Evolutionary conservation across 805 yeast species (phyloP).

Genomic region (Metschnikowia similis): DNA sequence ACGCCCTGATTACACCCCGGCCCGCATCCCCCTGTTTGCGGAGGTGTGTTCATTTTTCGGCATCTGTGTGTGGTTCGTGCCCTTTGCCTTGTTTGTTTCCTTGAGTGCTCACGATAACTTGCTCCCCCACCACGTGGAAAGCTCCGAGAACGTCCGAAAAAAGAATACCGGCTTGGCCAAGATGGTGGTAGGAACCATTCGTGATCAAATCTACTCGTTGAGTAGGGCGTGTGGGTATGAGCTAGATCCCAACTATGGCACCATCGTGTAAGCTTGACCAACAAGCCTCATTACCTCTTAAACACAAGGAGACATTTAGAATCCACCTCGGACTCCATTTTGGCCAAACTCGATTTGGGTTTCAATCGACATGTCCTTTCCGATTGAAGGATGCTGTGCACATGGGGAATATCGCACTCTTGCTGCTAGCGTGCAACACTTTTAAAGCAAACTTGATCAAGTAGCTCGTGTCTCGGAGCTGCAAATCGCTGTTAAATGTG

Average conservation of each 20-base stretch:
- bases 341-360: no score
- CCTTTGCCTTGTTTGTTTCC: constrained; percentile 87
- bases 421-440: no score
- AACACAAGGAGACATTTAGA: no score
- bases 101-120: constrained; percentile 88
- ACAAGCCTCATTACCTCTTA: not conserved
- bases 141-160: constrained; percentile 22
- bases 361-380: no score
- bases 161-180: constrained; percentile 58
- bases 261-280: constrained; percentile 31
- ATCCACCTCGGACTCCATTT: no score
- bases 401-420: no score
- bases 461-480: no score
- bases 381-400: no score
- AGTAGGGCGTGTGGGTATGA: constrained; percentile 63
- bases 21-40: constrained; percentile 72
- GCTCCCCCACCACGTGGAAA: constrained; percentile 54
- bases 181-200: constrained; percentile 50
- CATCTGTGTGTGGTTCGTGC: constrained; percentile 87
- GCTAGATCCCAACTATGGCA: constrained; percentile 53
- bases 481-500: no score
- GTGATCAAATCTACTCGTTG: constrained; percentile 43
- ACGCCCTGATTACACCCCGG: constrained; percentile 55
- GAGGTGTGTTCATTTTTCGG: constrained; percentile 97
- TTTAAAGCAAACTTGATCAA: no score